Base-by-base conservation (phyloP, 2,329 filamentous ascomycete species). In the Delphinella strobiligena region DNA sequence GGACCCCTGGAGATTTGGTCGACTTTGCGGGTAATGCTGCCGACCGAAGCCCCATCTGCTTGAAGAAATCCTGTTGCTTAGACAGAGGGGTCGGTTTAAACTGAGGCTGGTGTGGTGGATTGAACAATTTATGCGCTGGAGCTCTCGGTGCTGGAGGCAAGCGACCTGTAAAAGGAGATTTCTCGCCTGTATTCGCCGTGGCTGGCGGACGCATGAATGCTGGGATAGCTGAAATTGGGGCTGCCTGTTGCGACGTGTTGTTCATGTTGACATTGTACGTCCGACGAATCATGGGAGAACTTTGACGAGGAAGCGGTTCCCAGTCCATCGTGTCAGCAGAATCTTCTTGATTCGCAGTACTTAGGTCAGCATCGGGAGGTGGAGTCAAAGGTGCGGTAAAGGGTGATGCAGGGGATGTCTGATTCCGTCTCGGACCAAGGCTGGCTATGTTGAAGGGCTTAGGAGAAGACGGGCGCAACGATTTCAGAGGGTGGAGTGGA, bases 251-350 rank as follows among this genome's bases (percentile, higher is more conserved):
- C 42, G 48, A 17, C 45, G 46, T 14, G 44, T 36, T 44, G 49
- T 45, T 27, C 45, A 42, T 19, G 43, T 44, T 27, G 37, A 40
- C 16, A 37, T 32, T 32, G 22, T 35, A 17, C 9, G 14, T 17
- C n/a, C 16, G 9, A 8, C 9, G 8, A 33, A 17, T 30, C 15
- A 38, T 32, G 4, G 40, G 40, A 9, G 35, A 37, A 4, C 36
- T 19, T 10, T 40, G 42, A 16, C 38, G 36, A 5, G 22, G 22
- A 7, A 36, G 30, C 1, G 79, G 78, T 2, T 77, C 73, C 76
- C 81, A 85, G 51, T 87, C 82, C 82, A 88, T 87, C 40, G 72
- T 71, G 30, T 80, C 73, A 1, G 62, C 63, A 41, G 51, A 44
- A 17, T 55, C 50, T 2, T 51, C 51, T 19, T 47, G 16, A 24